Conservation (phyloP, 2,329 filamentous ascomycete species). For the Alternaria rosae region DNA sequence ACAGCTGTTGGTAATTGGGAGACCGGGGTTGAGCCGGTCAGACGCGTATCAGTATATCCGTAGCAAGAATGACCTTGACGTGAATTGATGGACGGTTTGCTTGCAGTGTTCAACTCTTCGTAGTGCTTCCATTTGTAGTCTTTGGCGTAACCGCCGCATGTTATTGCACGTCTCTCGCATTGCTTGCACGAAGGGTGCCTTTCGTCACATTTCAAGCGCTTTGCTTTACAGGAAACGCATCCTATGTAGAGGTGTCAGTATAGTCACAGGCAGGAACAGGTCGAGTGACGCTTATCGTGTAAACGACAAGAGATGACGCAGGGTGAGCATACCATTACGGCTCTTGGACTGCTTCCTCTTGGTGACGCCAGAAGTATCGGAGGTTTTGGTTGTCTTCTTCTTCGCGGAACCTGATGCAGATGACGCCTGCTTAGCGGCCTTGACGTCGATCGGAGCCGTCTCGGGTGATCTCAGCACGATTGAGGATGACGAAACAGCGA, state of each 20-base stretch:
- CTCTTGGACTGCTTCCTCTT: constrained; percentile 79
- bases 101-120: constrained; percentile 66
- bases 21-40: constrained; percentile 22
- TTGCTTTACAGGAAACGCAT: constrained; percentile 76
- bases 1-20: constrained; percentile 10
- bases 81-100: constrained; percentile 52
- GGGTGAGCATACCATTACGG: constrained; percentile 69
- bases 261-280: neutral
- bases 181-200: constrained; percentile 72
- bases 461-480: constrained; percentile 17
- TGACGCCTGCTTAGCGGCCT: constrained; percentile 34
- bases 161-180: constrained; percentile 69
- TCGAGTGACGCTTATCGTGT: neutral
- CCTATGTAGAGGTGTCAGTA: constrained; percentile 55
- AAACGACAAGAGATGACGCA: constrained; percentile 3
- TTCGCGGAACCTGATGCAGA: constrained; percentile 19
- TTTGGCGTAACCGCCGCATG: constrained; percentile 76
- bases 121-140: constrained; percentile 79
- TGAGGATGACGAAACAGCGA: constrained; percentile 65
- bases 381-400: constrained; percentile 32
- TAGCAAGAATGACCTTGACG: constrained; percentile 55
- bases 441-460: constrained; percentile 14
- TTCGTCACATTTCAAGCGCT: constrained; percentile 77
- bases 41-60: neutral
- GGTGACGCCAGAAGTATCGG: constrained; percentile 50